A percentile compares a stretch with the other conserved stretches of the same genome.
phyloP scores from a whole-genome alignment of 1,284 basidiomycete genomes.

The Trichosporon sp. region DNA sequence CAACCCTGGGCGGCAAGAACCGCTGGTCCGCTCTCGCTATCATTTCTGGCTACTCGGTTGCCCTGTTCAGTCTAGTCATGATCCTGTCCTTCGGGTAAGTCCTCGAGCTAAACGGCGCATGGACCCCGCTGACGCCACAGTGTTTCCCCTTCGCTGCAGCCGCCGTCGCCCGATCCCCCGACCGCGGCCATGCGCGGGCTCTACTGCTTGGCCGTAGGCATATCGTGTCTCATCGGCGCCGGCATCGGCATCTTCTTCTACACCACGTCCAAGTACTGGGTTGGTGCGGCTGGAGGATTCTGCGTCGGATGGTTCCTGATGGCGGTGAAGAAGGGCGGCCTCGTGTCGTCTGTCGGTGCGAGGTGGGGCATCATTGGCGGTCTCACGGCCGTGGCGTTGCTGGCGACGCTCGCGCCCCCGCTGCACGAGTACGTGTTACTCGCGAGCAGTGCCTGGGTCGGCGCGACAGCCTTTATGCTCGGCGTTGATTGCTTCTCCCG shows the following conservation, averaged over 20 bases:
- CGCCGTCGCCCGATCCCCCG: constrained; percentile 75
- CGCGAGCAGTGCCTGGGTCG: constrained; percentile 72
- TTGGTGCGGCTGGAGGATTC: constrained; percentile 87
- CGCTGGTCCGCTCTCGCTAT: constrained; percentile 94
- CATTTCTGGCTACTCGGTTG: constrained; percentile 83
- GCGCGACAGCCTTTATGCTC: constrained; percentile 87
- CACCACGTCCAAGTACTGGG: constrained; percentile 80
- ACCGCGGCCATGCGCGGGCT: constrained; percentile 76
- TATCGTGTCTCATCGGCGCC: constrained; percentile 81
- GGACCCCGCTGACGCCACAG: constrained; percentile 34
- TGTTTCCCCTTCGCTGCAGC: constrained; percentile 52
- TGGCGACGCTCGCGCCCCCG: constrained; percentile 67
- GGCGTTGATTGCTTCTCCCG: constrained; percentile 93
- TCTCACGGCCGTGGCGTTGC: constrained; percentile 62
- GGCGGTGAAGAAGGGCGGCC: constrained; percentile 76
- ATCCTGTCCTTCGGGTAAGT: constrained; percentile 79
- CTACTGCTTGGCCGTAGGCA: constrained; percentile 78
- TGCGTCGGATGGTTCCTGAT: constrained; percentile 84
- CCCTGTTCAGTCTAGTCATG: constrained; percentile 81
- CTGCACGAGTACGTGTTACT: constrained; percentile 79
- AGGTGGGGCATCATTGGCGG: constrained; percentile 85
- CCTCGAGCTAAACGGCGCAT: neutral
- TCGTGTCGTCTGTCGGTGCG: constrained; percentile 72
- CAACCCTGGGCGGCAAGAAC: constrained; percentile 90
- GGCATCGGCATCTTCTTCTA: constrained; percentile 82